Evolutionary conservation across 1,284 basidiomycete species (phyloP).

Genomic region (Trametes hirsuta): DNA sequence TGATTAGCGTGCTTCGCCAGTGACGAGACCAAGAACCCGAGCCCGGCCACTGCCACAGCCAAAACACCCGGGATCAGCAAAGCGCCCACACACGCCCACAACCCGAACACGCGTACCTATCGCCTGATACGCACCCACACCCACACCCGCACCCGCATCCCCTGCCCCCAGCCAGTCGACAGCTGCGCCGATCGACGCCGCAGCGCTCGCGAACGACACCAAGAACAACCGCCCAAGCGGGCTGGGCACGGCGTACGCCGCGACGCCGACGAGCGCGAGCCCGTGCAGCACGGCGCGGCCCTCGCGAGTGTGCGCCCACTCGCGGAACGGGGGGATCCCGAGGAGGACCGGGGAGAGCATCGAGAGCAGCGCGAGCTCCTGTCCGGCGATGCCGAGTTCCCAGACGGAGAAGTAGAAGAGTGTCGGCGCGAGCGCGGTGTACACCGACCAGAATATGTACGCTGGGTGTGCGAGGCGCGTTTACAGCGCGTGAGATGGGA

Average conservation of each 20-base stretch:
- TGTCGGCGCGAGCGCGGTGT: conserved; percentile 81
- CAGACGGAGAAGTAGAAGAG: conserved; percentile 94
- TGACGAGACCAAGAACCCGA: conserved; percentile 72
- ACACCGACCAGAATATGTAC: conserved; percentile 86
- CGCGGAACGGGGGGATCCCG: conserved; percentile 45
- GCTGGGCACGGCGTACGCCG: conserved; percentile 58
- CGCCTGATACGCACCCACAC: conserved; percentile 49
- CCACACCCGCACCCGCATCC: conserved; percentile 18
- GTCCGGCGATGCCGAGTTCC: conserved; percentile 82
- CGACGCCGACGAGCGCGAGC: conserved; percentile 62
- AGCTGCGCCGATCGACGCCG: conserved; percentile 53
- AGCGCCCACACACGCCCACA: not conserved
- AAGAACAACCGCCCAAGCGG: conserved; percentile 61
- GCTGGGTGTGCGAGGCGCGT: conserved; percentile 48
- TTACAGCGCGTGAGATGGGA: not conserved
- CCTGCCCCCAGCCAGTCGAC: conserved; percentile 56
- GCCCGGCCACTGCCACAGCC: conserved; percentile 52
- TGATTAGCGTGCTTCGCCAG: conserved; percentile 81
- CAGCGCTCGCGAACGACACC: conserved; percentile 58
- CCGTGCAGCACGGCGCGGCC: conserved; percentile 53
- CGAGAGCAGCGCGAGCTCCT: conserved; percentile 71
- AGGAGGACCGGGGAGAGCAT: conserved; percentile 73
- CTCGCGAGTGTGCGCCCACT: conserved; percentile 48
- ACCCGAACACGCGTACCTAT: conserved; percentile 47
- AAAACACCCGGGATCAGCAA: not conserved